Conservation (phyloP, 305 asterid genomes). For the Petunia hybrid region DNA sequence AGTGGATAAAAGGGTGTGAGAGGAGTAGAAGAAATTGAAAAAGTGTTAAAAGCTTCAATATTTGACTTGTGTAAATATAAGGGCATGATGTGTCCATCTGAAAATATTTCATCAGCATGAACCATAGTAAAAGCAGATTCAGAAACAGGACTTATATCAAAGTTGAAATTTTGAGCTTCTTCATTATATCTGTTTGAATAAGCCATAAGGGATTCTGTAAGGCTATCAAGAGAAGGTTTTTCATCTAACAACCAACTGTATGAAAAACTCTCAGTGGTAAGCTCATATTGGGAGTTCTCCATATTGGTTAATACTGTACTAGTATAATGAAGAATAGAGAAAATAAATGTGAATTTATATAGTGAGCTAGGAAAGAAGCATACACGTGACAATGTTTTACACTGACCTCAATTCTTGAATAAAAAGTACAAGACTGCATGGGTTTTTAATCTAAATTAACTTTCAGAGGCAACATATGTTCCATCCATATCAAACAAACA, state of each 20-base stretch:
- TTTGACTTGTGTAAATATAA: constrained; percentile 23
- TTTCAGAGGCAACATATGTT: too few relatives aligned
- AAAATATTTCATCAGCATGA: constrained; percentile 47
- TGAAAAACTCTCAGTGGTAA: constrained; percentile 36
- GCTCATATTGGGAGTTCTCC: constrained; percentile 15
- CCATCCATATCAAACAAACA: background rate
- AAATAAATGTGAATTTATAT: background rate
- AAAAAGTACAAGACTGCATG: background rate
- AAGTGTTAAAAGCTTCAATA: background rate
- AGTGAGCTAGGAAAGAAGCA: background rate
- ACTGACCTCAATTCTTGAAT: background rate
- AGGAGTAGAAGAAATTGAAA: constrained; percentile 17
- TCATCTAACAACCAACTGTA: constrained; percentile 34
- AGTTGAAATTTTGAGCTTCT: constrained; percentile 35
- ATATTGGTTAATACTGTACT: background rate
- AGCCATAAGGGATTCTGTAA: background rate
- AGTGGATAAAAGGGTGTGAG: constrained; percentile 28
- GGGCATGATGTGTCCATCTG: constrained; percentile 41
- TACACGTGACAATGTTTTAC: background rate
- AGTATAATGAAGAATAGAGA: background rate
- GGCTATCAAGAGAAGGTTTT: constrained; percentile 22
- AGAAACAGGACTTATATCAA: constrained; percentile 29
- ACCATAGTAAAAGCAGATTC: constrained; percentile 29
- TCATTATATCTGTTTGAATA: constrained; percentile 16
- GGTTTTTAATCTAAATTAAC: background rate